phyloP scores from a whole-genome alignment of 2,329 filamentous ascomycete species.

The Cordyceps cateniannulata region DNA sequence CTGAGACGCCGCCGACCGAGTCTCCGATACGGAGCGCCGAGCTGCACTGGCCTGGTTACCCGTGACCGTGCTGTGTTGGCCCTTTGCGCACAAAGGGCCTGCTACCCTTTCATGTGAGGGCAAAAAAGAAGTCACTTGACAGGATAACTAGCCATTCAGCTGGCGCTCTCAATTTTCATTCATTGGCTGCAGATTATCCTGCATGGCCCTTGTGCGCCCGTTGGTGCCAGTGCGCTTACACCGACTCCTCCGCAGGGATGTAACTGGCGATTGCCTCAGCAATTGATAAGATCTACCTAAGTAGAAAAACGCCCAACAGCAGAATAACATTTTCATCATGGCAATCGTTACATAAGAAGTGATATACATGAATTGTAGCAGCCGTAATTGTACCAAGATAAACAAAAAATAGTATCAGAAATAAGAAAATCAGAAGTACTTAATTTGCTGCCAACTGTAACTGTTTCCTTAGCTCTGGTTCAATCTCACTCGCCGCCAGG shows the following conservation, averaged over 20 bases:
- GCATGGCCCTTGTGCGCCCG: background rate
- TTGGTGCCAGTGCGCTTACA: background rate
- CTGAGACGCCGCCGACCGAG: conserved; percentile 6
- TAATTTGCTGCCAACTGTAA: background rate
- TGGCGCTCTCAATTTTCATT: background rate
- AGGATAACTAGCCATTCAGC: background rate
- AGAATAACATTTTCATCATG: background rate
- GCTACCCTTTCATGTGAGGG: background rate
- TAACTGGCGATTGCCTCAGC: background rate
- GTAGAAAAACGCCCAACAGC: background rate
- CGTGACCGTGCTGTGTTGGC: background rate
- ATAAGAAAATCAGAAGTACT: background rate
- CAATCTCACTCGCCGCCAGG: background rate
- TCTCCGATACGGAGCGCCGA: conserved; percentile 11
- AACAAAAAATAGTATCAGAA: background rate
- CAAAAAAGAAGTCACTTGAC: background rate
- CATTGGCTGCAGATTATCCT: conserved; percentile 7
- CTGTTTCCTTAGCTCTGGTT: background rate
- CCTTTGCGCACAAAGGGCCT: background rate
- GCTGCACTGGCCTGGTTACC: background rate
- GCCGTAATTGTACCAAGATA: background rate
- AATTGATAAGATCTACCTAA: background rate
- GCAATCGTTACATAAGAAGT: background rate
- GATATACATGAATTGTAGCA: background rate
- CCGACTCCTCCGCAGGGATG: background rate